Percentiles rank a stretch among this genome's conserved stretches.
Conservation (phyloP, 2,329 filamentous ascomycete genomes). For the Verticillium alfalfae region DNA sequence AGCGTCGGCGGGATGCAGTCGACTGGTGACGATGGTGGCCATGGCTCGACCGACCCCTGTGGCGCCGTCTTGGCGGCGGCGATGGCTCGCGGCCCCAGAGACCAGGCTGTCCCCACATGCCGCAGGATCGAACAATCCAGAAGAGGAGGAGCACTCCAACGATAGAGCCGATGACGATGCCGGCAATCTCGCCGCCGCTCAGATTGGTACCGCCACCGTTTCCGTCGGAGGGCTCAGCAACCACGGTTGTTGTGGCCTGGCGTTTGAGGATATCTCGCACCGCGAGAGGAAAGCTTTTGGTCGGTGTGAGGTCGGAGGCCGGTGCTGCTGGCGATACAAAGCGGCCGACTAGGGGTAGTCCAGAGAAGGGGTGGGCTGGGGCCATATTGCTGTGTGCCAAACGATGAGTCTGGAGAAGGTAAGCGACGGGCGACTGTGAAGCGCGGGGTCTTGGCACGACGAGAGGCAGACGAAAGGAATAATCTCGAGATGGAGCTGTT, state of each 20-base stretch:
- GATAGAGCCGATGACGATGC: slow-evolving; percentile 44
- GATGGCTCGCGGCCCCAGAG: slow-evolving; percentile 4
- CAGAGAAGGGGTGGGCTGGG: background rate
- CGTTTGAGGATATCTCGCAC: slow-evolving; percentile 4
- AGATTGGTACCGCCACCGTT: slow-evolving; percentile 20
- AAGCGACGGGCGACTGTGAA: background rate
- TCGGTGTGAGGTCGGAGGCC: background rate
- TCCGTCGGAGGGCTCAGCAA: slow-evolving; percentile 10
- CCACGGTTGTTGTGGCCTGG: slow-evolving; percentile 23
- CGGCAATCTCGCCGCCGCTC: slow-evolving; percentile 43
- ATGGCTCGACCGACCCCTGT: slow-evolving; percentile 5
- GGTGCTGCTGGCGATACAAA: background rate
- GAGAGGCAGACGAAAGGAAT: background rate
- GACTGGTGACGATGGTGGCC: slow-evolving; percentile 8
- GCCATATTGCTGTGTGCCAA: background rate
- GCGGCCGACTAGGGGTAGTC: background rate
- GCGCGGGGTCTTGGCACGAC: background rate
- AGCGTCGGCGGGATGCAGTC: slow-evolving; percentile 2
- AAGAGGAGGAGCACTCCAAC: slow-evolving; percentile 37
- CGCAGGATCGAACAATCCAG: slow-evolving; percentile 41
- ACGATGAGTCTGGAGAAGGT: background rate
- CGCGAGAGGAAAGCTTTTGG: slow-evolving; percentile 1
- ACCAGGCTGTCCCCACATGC: slow-evolving; percentile 5
- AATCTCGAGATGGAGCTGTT: background rate
- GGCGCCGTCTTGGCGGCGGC: slow-evolving; percentile 4